Evolutionary conservation across 169 alveolate species (phyloP).

Genomic region (Cryptosporidium sp.): DNA sequence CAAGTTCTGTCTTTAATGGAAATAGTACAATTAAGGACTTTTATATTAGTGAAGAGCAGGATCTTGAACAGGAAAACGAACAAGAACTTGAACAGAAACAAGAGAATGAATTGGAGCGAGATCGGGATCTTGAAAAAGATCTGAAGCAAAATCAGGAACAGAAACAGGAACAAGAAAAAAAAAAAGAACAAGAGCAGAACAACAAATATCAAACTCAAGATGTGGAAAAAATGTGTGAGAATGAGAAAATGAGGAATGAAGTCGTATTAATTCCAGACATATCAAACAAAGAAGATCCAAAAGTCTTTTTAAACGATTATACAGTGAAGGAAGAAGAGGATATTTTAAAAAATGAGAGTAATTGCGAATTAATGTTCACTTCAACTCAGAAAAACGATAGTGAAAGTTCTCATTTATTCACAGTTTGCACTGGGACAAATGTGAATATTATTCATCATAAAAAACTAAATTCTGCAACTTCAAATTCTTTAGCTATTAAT

Average conservation of each 20-base stretch:
- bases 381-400: neutral
- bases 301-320: neutral
- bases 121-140: neutral
- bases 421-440: slow-evolving; percentile 28
- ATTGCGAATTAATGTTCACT: neutral
- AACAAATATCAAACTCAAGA: no score
- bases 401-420: neutral
- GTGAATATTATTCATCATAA: slow-evolving; percentile 1
- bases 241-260: neutral
- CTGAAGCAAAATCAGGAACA: neutral
- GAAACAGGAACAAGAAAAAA: neutral
- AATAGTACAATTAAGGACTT: slow-evolving; percentile 42
- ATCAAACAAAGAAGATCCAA: neutral
- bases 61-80: neutral
- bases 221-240: neutral
- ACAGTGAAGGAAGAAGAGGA: neutral
- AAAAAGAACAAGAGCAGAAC: neutral
- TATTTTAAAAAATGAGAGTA: neutral
- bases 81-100: neutral
- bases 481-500: neutral
- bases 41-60: neutral
- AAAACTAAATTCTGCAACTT: neutral
- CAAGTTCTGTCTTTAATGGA: slow-evolving; percentile 11
- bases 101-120: neutral
- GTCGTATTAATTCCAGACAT: neutral